Base-by-base conservation (phyloP, 2,329 filamentous ascomycete species). In the Pseudogymnoascus sp. region DNA sequence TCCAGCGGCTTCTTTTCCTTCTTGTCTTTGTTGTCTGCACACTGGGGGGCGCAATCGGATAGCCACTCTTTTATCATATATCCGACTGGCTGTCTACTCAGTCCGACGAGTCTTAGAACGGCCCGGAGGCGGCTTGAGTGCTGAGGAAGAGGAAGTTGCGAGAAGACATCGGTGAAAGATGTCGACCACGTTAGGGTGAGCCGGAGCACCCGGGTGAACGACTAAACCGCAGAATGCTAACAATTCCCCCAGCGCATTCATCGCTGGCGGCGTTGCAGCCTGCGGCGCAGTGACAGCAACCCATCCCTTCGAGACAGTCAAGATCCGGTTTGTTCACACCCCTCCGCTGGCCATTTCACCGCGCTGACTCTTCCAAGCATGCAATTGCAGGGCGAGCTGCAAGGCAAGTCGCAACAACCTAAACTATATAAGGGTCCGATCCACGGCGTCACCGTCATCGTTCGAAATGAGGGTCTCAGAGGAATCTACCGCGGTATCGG, bases 261-360 rank as follows among this genome's bases (percentile, higher is more conserved):
- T 97, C 71, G 93, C 95, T 63, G 95, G 95, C 74, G 95, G 95
- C 74, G 90, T 99, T 73, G 95, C 95, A 73, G 95, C 95, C 68
- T 97, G 93, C 78, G 95, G 95, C 73, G 95, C 95, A 67, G 95
- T 99, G 63, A 97, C 93, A 41, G 93, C 96, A 68, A 97, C 95
- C 60, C 95, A 99, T 77, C 93, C 93, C 63, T 97, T 97, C 79
- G 95, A 99, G 79, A 97, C 93, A 11, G 92, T 99, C 75, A 99
- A 99, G 84, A 97, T 97, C 74, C 90, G 93, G 89, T 93, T 81
- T 73, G 81, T 73, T 65, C 59, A 16, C 62, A 40, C 40, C 61
- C 40, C 58, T 12, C 12, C 5, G 8, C 33, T 62, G 1, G 62
- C 58, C 18, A 55, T 43, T 31, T 41, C 61, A 25, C 55, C 31